Evolutionary conservation across 2,329 filamentous ascomycete species (phyloP), one percentile per base, ranked within the genome.

Genomic region (Hypoxylon sp.): DNA sequence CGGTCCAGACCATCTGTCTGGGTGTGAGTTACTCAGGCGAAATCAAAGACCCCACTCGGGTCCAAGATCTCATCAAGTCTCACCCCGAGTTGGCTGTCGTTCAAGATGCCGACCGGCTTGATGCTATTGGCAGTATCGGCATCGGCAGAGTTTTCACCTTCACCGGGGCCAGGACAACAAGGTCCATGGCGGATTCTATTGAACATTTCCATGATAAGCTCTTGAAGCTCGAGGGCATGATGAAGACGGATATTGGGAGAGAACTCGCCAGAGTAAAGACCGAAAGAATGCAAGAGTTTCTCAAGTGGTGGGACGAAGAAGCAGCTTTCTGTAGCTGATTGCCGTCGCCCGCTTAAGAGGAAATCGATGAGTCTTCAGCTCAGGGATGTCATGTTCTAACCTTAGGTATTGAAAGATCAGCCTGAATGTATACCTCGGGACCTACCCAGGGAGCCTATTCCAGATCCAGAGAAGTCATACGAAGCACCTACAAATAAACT

Each of bases 51-150:
- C 89, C 90, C 0, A 79, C 77, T 5, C 78, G 79, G 11, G 88
- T 92, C 7, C 77, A 77, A n/a, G 77, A 79, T 1, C 81, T 94
- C n/a, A 81, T 96, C n/a, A 75, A 74, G 5, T 73, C 79, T 28
- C 81, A 91, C 74, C 92, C 92, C 1, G 92, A 95, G 76, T 80
- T 95, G 32, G 93, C 87, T 0, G 86, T 97, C 49, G 93, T 97
- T 30, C 94, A 97, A 79, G 94, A 97, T 77, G 94, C 94, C 3
- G 94, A 97, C 79, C 84, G 94, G 6, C 81, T 98, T n/a, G 94
- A 98, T 78, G 91, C 93, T 3, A 89, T 97, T 51, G 94, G 94
- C 0, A 92, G 91, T 0, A 86, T 97, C 28, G 94, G 94, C 0
- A 89, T 97, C 59, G 94, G 87, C 1, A 82, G 94, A 44, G 87